Evolutionary conservation across 1,139 yeast genomes (phyloP), one percentile per base, ranked within the genome.

Genomic region (Magnusiomyces sp.): DNA sequence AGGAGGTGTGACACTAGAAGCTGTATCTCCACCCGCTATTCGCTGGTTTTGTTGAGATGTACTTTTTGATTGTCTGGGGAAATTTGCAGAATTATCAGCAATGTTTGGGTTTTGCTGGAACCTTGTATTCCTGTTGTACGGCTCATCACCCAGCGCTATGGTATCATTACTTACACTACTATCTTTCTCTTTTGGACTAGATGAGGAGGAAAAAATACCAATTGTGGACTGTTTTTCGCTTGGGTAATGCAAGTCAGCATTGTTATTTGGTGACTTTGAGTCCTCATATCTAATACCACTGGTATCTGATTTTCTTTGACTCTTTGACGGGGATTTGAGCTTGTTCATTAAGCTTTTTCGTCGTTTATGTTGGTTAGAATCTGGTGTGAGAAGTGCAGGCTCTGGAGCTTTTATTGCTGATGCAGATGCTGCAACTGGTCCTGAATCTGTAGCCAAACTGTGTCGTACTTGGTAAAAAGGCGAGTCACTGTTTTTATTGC

Each of bases 211-310:
- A 5, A 16, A 38, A 5, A 27, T 5, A 17, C 16, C 38, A 9
- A n/a, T 14, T 13, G 40, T 10, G 10, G 40, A 20, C 14, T 36
- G n/a, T 9, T 34, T 17, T 9, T 43, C 46, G n/a, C 46, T 43
- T 6, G 46, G 20, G 16, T 43, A 43, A 40, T 17, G 17, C 6
- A 43, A 2, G 14, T 43, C 46, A 9, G 46, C 46, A 19, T 40
- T 13, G 6, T 34, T 4, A 19, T 43, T 34, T 17, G 46, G 46
- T 2, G 46, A 43, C 14, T 17, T 17, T 40, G 36, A 34, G 9
- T 43, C 33, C 13, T 43, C 46, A 34, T 43, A 43, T n/a, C 46
- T 40, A 36, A 43, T 34, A 17, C 46, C 46, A 2, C 40, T n/a
- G 7, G 38, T 36, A n/a, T 31, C 23, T 10, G 20, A 14, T 4